phyloP scores from a whole-genome alignment of 169 alveolate genomes.

The Cryptosporidium sp. region DNA sequence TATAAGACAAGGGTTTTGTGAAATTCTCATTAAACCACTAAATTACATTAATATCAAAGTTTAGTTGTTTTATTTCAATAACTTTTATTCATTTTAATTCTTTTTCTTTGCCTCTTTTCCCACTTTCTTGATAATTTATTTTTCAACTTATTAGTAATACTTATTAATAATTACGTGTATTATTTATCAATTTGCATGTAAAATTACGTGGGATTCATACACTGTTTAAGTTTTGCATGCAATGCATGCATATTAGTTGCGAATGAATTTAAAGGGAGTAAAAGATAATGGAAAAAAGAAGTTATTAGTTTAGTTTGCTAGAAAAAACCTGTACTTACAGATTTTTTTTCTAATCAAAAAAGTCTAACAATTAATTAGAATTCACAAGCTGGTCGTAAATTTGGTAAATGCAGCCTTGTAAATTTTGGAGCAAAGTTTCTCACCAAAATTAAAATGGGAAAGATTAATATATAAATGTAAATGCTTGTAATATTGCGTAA shows the following conservation, averaged over 20 bases:
- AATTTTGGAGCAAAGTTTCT: slow-evolving; percentile 4
- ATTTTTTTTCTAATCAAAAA: background rate
- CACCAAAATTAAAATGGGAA: slow-evolving; percentile 10
- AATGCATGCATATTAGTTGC: background rate
- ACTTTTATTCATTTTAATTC: background rate
- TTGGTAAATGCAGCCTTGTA: background rate
- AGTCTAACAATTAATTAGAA: background rate
- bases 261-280: background rate
- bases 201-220: background rate
- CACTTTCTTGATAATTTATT: background rate
- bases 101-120: background rate
- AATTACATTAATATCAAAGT: slow-evolving; percentile 16
- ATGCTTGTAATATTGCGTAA: background rate
- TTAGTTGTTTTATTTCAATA: background rate
- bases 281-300: background rate
- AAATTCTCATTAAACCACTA: slow-evolving; percentile 38
- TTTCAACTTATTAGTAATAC: background rate
- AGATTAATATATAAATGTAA: slow-evolving; percentile 2
- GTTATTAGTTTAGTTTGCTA: no score
- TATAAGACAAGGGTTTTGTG: slow-evolving; percentile 56
- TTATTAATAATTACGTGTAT: background rate
- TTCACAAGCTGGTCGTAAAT: background rate
- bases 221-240: background rate
- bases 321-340: background rate
- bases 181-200: background rate